phyloP scores from a whole-genome alignment of 129 eudicot genomes.

The Escallonia herrerae region DNA sequence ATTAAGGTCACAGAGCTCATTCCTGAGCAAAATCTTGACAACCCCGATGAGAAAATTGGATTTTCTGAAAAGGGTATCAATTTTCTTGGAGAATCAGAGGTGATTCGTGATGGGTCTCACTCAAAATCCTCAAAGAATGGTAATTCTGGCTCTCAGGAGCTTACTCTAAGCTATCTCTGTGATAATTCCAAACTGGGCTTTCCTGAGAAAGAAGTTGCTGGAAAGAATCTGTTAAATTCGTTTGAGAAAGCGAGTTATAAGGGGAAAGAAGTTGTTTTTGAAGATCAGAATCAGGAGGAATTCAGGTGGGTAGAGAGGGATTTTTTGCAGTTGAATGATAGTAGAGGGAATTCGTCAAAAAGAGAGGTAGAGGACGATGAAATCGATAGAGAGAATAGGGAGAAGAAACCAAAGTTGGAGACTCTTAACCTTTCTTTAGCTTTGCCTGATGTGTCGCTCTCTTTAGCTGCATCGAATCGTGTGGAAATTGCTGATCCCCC shows the following conservation, averaged over 20 bases:
- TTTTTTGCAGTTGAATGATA: constrained; percentile 58
- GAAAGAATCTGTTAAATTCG: constrained; percentile 29
- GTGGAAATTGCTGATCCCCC: constrained; percentile 50
- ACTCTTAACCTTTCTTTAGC: constrained; percentile 78
- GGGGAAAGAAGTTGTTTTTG: constrained; percentile 65
- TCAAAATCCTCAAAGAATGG: constrained; percentile 44
- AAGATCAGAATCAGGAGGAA: constrained; percentile 40
- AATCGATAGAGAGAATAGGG: constrained; percentile 37
- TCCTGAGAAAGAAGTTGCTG: constrained; percentile 24
- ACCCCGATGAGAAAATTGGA: constrained; percentile 43
- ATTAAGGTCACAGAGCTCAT: constrained; percentile 12
- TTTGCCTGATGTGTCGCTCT: constrained; percentile 69
- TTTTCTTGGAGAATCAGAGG: constrained; percentile 37
- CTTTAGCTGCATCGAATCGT: constrained; percentile 60
- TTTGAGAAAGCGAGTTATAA: constrained; percentile 39
- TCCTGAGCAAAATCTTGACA: constrained; percentile 30
- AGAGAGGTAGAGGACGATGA: constrained; percentile 55
- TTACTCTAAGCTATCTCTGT: constrained; percentile 85
- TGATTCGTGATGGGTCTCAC: constrained; percentile 14
- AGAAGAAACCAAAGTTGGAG: constrained; percentile 72
- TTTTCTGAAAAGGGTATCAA: constrained; percentile 42
- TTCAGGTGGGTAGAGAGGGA: constrained; percentile 71
- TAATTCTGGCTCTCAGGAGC: constrained; percentile 60
- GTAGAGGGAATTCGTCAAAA: constrained; percentile 46
- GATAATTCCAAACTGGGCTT: constrained; percentile 55